Percentiles rank a stretch among this genome's conserved stretches.
Conservation (phyloP, 176 grass and related monocot species). For the sorghum (Sorghum bicolor) region DNA sequence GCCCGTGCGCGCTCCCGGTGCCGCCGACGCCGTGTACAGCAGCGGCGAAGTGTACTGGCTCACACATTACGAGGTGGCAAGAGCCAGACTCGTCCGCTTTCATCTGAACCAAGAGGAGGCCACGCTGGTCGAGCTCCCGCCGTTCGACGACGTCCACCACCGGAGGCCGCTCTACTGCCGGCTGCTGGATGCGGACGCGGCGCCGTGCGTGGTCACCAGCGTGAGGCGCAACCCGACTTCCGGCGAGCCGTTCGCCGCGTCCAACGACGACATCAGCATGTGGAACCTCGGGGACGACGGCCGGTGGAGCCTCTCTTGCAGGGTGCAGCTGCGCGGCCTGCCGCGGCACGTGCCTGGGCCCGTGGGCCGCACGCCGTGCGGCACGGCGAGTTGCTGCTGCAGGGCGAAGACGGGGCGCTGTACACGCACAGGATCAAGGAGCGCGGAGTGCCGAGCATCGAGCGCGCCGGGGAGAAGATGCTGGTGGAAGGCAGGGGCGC, state of each 20-base stretch:
- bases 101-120: neutral
- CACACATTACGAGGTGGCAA: neutral
- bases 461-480: neutral
- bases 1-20: neutral
- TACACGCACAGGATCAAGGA: neutral
- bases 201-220: slow-evolving; percentile 19
- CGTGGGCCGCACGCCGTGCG: neutral
- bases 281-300: slow-evolving; percentile 14
- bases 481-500: neutral
- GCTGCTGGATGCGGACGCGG: neutral
- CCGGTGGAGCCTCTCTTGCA: neutral
- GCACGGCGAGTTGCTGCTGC: neutral
- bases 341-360: neutral
- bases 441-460: neutral
- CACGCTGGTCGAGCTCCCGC: neutral
- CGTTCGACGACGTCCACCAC: too few relatives aligned
- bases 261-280: neutral
- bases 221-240: neutral
- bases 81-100: neutral
- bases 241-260: neutral
- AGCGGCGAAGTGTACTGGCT: slow-evolving; percentile 1
- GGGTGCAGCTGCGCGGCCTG: neutral
- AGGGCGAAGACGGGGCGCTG: neutral
- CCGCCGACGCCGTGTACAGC: neutral
- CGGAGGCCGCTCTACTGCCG: slow-evolving; percentile 5